phyloP scores from a whole-genome alignment of 1,284 basidiomycete species.

The Heterobasidion parviporum region DNA sequence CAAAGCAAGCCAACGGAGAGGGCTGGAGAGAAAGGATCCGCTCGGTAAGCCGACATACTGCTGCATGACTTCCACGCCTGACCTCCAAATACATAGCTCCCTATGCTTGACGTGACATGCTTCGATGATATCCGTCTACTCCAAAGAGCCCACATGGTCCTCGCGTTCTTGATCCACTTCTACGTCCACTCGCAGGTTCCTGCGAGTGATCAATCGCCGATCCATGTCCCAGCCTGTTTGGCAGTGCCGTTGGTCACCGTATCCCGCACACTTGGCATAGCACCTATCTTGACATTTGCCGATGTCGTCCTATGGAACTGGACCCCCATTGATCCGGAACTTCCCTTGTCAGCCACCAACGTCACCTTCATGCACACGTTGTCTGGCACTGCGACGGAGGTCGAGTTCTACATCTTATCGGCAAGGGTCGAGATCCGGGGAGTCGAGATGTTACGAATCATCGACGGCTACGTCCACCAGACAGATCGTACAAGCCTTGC shows the following conservation, averaged over 20 bases:
- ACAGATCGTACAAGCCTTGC: conserved; percentile 66
- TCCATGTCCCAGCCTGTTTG: conserved; percentile 67
- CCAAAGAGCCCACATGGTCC: conserved; percentile 82
- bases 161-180: conserved; percentile 85
- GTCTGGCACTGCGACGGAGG: conserved; percentile 81
- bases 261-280: conserved; percentile 73
- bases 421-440: conserved; percentile 84
- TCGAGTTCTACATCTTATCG: conserved; percentile 83
- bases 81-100: conserved; percentile 43
- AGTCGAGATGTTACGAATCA: conserved; percentile 78
- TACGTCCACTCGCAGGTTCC: conserved; percentile 78
- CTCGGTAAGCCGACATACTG: conserved; percentile 37
- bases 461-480: conserved; percentile 74
- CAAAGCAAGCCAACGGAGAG: conserved; percentile 44
- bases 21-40: conserved; percentile 63
- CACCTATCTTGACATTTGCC: conserved; percentile 92
- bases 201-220: conserved; percentile 26
- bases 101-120: conserved; percentile 47
- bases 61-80: conserved; percentile 6
- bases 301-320: conserved; percentile 97
- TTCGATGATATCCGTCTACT: conserved; percentile 54
- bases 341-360: conserved; percentile 51
- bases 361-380: conserved; percentile 68
- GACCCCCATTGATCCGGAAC: conserved; percentile 48
- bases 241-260: conserved; percentile 77